These are phyloP conservation scores for Syncephalis fuscata DNA, from an alignment of 371 early-diverging fungal genomes.

Conservation along the genomic window DNA sequence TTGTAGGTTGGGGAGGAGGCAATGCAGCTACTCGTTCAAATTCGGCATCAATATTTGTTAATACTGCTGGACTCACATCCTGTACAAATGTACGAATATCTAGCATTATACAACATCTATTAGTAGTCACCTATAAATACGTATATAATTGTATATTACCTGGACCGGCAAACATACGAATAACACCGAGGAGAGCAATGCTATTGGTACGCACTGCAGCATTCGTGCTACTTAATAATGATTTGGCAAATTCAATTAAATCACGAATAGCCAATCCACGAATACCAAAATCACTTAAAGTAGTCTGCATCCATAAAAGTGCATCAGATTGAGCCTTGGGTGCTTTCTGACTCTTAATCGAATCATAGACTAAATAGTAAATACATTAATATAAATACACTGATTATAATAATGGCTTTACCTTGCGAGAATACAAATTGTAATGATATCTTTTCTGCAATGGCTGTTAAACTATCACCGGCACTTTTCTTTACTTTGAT, in stretches of 20 bases:
- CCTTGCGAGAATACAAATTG: conserved; percentile 59
- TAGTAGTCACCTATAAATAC: neutral
- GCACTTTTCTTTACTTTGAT: conserved; percentile 79
- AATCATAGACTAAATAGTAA: conserved; percentile 34
- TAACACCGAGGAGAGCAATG: conserved; percentile 55
- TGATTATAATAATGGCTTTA: conserved; percentile 1
- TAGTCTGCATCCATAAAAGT: conserved; percentile 62
- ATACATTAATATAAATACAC: neutral
- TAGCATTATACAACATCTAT: conserved; percentile 1
- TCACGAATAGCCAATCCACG: conserved; percentile 51
- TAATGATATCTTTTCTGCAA: conserved; percentile 56
- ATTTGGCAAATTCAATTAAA: conserved; percentile 73
- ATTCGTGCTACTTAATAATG: conserved; percentile 59
- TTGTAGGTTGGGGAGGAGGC: conserved; percentile 60
- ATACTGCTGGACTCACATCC: conserved; percentile 65
- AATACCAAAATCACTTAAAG: conserved; percentile 77
- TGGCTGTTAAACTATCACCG: conserved; percentile 50
- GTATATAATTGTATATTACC: too few relatives aligned
- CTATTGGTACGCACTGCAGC: conserved; percentile 67
- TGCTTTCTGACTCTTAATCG: conserved; percentile 61
- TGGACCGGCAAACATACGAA: conserved; percentile 73
- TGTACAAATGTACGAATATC: conserved; percentile 50
- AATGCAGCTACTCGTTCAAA: conserved; percentile 70
- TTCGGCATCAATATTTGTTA: conserved; percentile 77
- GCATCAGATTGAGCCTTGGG: conserved; percentile 83